Conservation (phyloP, 345 rosid species). For the Toxicodendron radicans region DNA sequence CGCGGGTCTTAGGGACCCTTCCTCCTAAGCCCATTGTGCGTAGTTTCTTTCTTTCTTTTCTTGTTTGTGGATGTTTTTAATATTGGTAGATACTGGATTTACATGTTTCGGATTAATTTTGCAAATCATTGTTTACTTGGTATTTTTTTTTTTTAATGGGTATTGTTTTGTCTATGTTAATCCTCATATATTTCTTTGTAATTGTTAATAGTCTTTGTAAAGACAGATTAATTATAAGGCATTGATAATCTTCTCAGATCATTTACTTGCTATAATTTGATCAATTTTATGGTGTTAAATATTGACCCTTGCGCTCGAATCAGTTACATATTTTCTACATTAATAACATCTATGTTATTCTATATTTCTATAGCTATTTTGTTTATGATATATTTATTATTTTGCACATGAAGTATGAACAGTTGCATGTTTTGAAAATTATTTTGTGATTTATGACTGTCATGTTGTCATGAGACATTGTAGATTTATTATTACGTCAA, state of each 20-base stretch:
- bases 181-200: neutral
- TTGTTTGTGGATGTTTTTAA: neutral
- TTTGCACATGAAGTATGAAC: neutral
- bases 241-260: too few species aligned
- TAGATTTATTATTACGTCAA: neutral
- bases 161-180: neutral
- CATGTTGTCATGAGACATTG: neutral
- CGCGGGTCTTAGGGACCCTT: neutral
- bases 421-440: constrained; percentile 1
- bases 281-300: too few species aligned
- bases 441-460: neutral
- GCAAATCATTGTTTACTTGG: neutral
- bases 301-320: too few species aligned
- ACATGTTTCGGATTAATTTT: neutral
- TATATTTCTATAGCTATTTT: neutral
- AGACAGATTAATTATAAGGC: neutral
- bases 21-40: constrained; percentile 12
- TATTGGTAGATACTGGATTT: neutral
- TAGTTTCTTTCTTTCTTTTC: neutral
- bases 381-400: neutral
- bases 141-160: neutral
- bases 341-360: neutral
- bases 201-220: neutral
- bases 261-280: too few species aligned
- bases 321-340: neutral